phyloP scores from a whole-genome alignment of 1,284 basidiomycete genomes.

The Sporisorium exsertum region DNA sequence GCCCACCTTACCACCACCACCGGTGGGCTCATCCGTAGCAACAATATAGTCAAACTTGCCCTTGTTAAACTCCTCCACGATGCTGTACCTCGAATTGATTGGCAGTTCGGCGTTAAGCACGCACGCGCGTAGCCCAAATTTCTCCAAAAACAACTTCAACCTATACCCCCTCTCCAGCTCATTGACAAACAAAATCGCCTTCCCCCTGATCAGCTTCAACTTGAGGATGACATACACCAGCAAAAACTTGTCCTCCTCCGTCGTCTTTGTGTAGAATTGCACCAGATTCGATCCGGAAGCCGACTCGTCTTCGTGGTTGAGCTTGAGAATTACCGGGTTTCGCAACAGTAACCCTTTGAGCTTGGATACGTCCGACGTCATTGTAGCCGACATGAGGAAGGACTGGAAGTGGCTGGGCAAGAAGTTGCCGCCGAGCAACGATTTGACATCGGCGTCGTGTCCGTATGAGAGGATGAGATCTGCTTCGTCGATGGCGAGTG shows the following conservation, averaged over 20 bases:
- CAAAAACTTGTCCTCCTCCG: conserved; percentile 95
- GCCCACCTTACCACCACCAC: conserved; percentile 60
- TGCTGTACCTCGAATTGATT: conserved; percentile 93
- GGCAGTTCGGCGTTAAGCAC: conserved; percentile 97
- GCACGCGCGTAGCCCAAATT: conserved; percentile 95
- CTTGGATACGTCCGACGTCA: conserved; percentile 93
- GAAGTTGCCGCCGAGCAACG: conserved; percentile 78
- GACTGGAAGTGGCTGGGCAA: conserved; percentile 92
- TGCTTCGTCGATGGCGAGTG: conserved; percentile 96
- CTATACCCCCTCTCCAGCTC: conserved; percentile 94
- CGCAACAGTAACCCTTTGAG: conserved; percentile 88
- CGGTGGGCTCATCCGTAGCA: conserved; percentile 85
- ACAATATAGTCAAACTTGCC: conserved; percentile 99
- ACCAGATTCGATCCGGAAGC: conserved; percentile 43
- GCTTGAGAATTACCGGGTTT: conserved; percentile 78
- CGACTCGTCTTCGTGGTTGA: conserved; percentile 50
- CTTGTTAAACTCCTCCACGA: conserved; percentile 98
- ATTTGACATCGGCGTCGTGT: conserved; percentile 87
- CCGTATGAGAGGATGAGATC: conserved; percentile 98
- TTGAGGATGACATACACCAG: conserved; percentile 94
- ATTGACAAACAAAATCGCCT: conserved; percentile 97
- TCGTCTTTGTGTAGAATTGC: conserved; percentile 69
- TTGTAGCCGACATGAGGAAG: conserved; percentile 96
- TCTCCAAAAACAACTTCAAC: conserved; percentile 95
- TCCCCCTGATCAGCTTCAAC: conserved; percentile 92